These are phyloP conservation scores for Penstemon barbatus DNA, from an alignment of 257 asterid species.

Conservation along the genomic window DNA sequence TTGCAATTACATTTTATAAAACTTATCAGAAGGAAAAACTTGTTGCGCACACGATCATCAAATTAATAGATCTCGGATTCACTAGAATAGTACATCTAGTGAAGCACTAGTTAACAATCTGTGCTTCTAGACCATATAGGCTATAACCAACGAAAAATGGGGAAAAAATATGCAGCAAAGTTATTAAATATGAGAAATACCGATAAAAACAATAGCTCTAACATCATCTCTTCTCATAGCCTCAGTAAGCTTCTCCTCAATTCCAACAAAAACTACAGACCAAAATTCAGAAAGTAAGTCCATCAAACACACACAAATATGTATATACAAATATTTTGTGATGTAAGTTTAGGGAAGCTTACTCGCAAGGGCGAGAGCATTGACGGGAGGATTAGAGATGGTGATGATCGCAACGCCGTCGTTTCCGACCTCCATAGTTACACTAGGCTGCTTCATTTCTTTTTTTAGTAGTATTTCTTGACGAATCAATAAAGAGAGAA, in stretches of 20 bases:
- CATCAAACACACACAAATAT: not conserved
- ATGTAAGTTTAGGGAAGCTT: conserved; percentile 13
- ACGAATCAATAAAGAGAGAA: no score
- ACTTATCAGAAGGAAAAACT: not conserved
- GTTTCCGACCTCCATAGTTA: conserved; percentile 81
- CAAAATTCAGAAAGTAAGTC: not conserved
- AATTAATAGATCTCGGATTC: no score
- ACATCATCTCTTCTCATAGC: conserved; percentile 80
- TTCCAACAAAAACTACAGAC: conserved; percentile 62
- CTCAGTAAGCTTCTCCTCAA: conserved; percentile 60
- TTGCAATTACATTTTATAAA: not conserved
- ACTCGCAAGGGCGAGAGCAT: conserved; percentile 78
- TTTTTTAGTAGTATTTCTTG: not conserved
- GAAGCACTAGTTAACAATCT: conserved; percentile 1
- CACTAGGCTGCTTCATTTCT: conserved; percentile 50
- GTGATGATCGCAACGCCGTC: conserved; percentile 89
- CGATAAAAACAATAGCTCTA: conserved; percentile 76
- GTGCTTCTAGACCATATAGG: not conserved
- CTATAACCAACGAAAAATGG: not conserved
- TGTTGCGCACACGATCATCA: no score
- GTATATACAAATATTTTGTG: not conserved
- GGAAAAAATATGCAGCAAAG: not conserved
- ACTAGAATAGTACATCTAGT: not conserved
- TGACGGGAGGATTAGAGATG: conserved; percentile 82
- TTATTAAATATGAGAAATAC: conserved; percentile 36